Evolutionary conservation across 768 basidiomycete genomes (phyloP), one percentile per base, ranked within the genome.

Genomic region (Phaffia tasmanica): DNA sequence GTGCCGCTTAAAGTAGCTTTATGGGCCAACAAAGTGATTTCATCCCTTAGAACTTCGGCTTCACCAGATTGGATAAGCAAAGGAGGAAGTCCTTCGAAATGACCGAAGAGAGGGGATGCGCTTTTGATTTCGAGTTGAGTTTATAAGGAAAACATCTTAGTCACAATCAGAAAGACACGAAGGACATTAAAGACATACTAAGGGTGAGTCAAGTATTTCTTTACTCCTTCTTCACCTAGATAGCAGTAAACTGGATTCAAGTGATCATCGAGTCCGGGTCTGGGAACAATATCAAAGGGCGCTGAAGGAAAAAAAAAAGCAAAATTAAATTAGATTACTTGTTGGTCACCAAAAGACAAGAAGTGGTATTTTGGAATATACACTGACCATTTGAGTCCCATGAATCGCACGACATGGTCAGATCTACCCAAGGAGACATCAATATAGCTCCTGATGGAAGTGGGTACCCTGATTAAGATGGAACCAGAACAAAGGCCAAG

Each of bases 371-470:
- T 21, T 3, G 14, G 55, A 93, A 84, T 75, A 92, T 90, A 75
- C 81, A 92, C n/a, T 81, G 78, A 30, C 86, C 84, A 75, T 97
- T 97, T 64, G 87, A 88, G 35, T 94, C 90, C 90, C 94, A 98
- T n/a, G 91, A 94, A 64, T 92, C 89, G 75, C 92, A 97, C 71
- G 90, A 93, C 84, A 95, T 89, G 0, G 95, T 97, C 69, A 99
- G 78, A 86, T 92, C 91, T 70, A 94, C 90, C 92, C 92, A 97
- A 5, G 92, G 92, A 27, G 87, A 91, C 83, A 98, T 85, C 49
- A 95, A 75, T 32, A 98, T 88, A 9, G 86, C 86, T 3, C 86
- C 89, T 32, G 86, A 83, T 11, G 94, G 94, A 6, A 94, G 72
- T 0, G 86, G 82, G 74, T 94, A 93, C 19, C 80, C 67, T 68